These are phyloP conservation scores for Paraphysoderma sedebokerense DNA, from an alignment of 371 early-diverging fungal genomes.

Conservation along the genomic window DNA sequence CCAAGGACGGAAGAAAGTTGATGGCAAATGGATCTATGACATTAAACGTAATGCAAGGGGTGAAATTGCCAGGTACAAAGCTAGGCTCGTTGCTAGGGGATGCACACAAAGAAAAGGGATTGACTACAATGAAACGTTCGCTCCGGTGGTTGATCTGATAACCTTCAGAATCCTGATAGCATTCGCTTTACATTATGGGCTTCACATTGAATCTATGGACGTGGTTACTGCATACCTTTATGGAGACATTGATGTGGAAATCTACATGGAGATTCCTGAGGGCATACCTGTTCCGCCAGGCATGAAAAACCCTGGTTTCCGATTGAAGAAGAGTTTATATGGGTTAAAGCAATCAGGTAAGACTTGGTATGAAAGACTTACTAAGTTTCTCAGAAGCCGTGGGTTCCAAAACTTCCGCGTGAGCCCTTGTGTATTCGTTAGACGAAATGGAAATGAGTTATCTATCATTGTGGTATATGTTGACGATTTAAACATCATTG, in stretches of 20 bases:
- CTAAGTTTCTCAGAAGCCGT: conserved; percentile 1
- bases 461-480: conserved; percentile 11
- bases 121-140: conserved; percentile 14
- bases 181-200: conserved; percentile 4
- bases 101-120: conserved; percentile 12
- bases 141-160: conserved; percentile 14
- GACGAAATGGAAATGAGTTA: not conserved
- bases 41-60: conserved; percentile 8
- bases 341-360: conserved; percentile 13
- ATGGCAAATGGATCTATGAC: conserved; percentile 11
- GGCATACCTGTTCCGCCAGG: conserved; percentile 4
- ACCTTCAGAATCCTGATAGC: conserved; percentile 10
- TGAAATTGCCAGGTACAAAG: conserved; percentile 10
- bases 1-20: not conserved
- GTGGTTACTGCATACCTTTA: conserved; percentile 18
- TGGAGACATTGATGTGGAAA: conserved; percentile 10
- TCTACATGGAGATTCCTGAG: conserved; percentile 13
- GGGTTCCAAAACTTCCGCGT: not conserved
- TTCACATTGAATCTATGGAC: conserved; percentile 11
- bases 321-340: conserved; percentile 6
- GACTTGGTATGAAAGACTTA: conserved; percentile 10
- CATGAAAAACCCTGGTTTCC: not conserved
- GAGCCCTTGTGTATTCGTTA: no score
- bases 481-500: conserved; percentile 7
- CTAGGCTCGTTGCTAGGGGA: conserved; percentile 15